Percentiles rank a stretch among this genome's conserved stretches.
Conservation (phyloP, 2,329 filamentous ascomycete genomes). For the Paramyrothecium sp. region DNA sequence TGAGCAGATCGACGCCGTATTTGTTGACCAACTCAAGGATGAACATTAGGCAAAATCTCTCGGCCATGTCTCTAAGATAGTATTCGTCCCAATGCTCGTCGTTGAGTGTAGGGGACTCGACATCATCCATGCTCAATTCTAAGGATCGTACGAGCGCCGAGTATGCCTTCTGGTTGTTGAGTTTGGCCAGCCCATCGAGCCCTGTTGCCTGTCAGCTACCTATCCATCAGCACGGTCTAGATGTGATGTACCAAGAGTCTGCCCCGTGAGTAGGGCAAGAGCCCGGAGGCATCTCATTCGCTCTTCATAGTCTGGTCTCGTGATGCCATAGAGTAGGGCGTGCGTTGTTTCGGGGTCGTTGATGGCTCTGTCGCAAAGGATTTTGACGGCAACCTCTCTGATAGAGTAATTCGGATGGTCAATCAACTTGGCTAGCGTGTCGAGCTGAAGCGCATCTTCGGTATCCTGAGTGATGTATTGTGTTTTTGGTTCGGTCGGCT, state of each 20-base stretch:
- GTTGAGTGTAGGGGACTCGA: slow-evolving; percentile 48
- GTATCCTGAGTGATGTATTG: slow-evolving; percentile 75
- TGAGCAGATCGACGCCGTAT: slow-evolving; percentile 54
- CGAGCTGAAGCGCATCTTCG: slow-evolving; percentile 66
- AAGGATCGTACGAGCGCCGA: slow-evolving; percentile 60
- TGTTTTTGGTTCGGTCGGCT: slow-evolving; percentile 61
- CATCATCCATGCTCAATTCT: slow-evolving; percentile 52
- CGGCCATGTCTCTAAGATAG: slow-evolving; percentile 58
- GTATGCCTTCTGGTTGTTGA: slow-evolving; percentile 51
- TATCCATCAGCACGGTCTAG: neutral
- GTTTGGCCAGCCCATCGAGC: slow-evolving; percentile 37
- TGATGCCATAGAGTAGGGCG: slow-evolving; percentile 56
- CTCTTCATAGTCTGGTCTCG: slow-evolving; percentile 56
- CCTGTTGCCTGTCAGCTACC: slow-evolving; percentile 22
- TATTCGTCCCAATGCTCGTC: slow-evolving; percentile 63
- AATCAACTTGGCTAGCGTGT: slow-evolving; percentile 66
- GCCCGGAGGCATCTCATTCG: slow-evolving; percentile 56
- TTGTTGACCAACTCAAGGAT: slow-evolving; percentile 58
- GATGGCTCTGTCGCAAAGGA: slow-evolving; percentile 54
- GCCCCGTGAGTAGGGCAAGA: slow-evolving; percentile 51
- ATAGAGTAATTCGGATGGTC: slow-evolving; percentile 72
- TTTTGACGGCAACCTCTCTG: slow-evolving; percentile 63
- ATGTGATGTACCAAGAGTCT: slow-evolving; percentile 27
- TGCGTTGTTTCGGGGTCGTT: slow-evolving; percentile 55
- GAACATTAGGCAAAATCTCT: slow-evolving; percentile 60